Base-by-base conservation (phyloP, 148 eudicot genomes). In the Diospyros lotus region DNA sequence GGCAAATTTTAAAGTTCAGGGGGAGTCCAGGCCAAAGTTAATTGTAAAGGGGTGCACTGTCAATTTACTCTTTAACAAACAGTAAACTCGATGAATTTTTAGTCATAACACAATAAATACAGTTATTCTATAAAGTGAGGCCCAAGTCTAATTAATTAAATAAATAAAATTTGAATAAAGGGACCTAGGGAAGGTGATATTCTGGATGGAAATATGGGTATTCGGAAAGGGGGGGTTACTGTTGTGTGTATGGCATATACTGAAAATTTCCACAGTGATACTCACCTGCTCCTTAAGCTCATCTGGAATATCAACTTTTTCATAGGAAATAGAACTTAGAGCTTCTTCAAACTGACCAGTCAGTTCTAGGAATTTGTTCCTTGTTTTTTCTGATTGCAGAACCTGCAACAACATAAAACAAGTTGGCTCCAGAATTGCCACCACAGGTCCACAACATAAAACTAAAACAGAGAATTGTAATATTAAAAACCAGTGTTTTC, bases 231-330 rank as follows among this genome's bases (percentile, higher is more conserved):
- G 17, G 46, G 59, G 58, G 48, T 28, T 28, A 18, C 10, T 13
- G 53, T 46, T n/a, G 40, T n/a, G 28, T 28, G 28, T 28, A 28
- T 28, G 28, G 28, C 28, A 28, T 48, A 8, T 48, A 48, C 9
- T 48, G 13, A 69, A 9, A 51, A 3, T 42, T 52, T 53, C 17
- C 1, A 14, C 3, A 5, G 12, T 59, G 58, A 70, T 70, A 48
- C 41, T 71, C 64, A 71, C 74, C 64, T 71, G 74, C 56, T 71
- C 63, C 52, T 56, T 71, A 17, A 71, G 74, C 59, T 58, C 65
- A 59, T 72, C 75, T 58, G 66, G 75, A 71, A 70, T 42, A 17
- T 55, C 74, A 15, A 71, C 51, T 12, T 18, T 71, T 61, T 71
- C 63, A 4, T 41, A 41, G 13, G 51, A 71, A 42, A 71, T 51